A percentile compares a stretch with the other conserved stretches of the same genome.
Conservation (phyloP, 306 rosid species). For the Lotus japonicus region DNA sequence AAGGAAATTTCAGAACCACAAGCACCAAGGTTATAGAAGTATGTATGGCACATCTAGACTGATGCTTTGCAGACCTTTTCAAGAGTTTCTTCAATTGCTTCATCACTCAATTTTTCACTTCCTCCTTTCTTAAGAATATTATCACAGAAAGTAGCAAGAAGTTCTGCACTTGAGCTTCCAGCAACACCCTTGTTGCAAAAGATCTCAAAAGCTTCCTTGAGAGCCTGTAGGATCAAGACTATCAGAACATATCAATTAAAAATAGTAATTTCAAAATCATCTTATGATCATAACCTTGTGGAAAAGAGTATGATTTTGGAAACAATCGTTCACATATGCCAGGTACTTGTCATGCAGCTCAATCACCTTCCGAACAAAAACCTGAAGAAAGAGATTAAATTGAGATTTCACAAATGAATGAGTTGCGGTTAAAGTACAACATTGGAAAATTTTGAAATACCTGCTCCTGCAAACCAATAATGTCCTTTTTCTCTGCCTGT, state of each 20-base stretch:
- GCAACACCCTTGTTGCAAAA: slow-evolving; percentile 86
- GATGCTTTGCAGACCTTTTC: slow-evolving; percentile 56
- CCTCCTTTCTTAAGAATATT: slow-evolving; percentile 95
- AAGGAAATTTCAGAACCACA: neutral
- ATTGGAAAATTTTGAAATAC: slow-evolving; percentile 17
- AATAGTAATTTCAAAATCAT: neutral
- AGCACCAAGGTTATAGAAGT: neutral
- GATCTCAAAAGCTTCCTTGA: slow-evolving; percentile 90
- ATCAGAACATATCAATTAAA: slow-evolving; percentile 12
- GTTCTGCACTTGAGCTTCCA: slow-evolving; percentile 90
- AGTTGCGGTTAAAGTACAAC: neutral
- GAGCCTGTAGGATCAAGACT: slow-evolving; percentile 46
- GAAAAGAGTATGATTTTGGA: slow-evolving; percentile 78
- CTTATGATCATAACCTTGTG: slow-evolving; percentile 67
- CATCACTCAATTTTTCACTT: slow-evolving; percentile 90
- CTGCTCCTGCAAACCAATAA: slow-evolving; percentile 80
- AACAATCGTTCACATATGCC: slow-evolving; percentile 74
- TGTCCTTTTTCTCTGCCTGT: slow-evolving; percentile 81
- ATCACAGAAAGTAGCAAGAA: slow-evolving; percentile 93
- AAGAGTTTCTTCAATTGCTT: slow-evolving; percentile 90
- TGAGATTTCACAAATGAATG: slow-evolving; percentile 12
- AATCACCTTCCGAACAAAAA: slow-evolving; percentile 75
- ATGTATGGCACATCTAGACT: slow-evolving; percentile 8
- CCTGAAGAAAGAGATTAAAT: slow-evolving; percentile 49
- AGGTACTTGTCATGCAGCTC: slow-evolving; percentile 90